Conservation (phyloP, 176 grass and related monocot genomes). For the Cymbopogon citratus region DNA sequence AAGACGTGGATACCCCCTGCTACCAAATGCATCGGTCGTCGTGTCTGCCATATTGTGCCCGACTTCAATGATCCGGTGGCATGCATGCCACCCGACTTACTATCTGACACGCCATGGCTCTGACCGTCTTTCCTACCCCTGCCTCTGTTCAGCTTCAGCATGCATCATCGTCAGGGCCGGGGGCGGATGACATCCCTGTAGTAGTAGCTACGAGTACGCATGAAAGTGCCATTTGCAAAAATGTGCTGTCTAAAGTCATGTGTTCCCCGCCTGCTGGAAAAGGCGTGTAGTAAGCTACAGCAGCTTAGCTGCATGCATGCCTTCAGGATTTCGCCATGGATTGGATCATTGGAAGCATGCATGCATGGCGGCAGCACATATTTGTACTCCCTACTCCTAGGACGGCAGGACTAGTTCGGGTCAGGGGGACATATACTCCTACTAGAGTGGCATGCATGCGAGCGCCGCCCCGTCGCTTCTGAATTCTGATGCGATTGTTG, state of each 20-base stretch:
- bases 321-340: conserved; percentile 1
- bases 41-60: conserved; percentile 26
- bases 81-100: conserved; percentile 28
- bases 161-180: background rate
- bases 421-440: background rate
- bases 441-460: too few species aligned
- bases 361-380: conserved; percentile 1
- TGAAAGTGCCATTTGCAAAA: conserved; percentile 25
- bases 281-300: conserved; percentile 27
- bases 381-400: background rate
- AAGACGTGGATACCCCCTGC: conserved; percentile 10
- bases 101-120: background rate
- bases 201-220: background rate
- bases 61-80: conserved; percentile 39
- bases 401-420: background rate
- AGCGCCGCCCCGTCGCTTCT: background rate
- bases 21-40: conserved; percentile 4
- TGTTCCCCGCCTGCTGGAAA: conserved; percentile 52
- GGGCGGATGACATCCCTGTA: background rate
- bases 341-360: background rate
- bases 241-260: conserved; percentile 33
- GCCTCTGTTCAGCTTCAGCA: background rate
- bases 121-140: background rate
- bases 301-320: background rate
- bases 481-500: conserved; percentile 35